Base-by-base conservation (phyloP, 495 filamentous ascomycete species). In the Penicillium steckii region DNA sequence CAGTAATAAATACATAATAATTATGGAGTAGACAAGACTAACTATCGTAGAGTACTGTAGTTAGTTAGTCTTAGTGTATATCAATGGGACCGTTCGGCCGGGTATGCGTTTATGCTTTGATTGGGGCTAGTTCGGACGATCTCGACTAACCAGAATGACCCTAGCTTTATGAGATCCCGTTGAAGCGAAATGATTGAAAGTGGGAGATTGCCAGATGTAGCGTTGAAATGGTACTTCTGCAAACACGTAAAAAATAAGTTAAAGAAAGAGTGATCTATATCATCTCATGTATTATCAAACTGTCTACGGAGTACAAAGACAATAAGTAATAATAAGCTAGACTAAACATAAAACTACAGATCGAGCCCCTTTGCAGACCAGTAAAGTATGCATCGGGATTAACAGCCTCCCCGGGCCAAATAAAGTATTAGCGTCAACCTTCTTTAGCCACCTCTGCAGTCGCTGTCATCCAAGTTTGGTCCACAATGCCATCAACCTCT, bases 371-470 rank as follows among this genome's bases (percentile, higher is more conserved):
- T n/a, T n/a, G n/a, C n/a, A n/a, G n/a, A n/a, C n/a, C n/a, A n/a
- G n/a, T n/a, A n/a, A n/a, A n/a, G n/a, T n/a, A n/a, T 13, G 6
- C 32, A 41, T 41, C 38, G 10, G 18, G 38, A 41, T 41, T 41
- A 19, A 41, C 38, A 41, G 19, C 38, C 33, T 19, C 10, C 15
- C 35, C 35, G 15, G 9, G 8, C 19, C 17, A 41, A 41, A 22
- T 41, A 41, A 41, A 41, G 38, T 41, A 41, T 41, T 41, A 41
- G 38, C 38, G 38, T 23, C 19, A 41, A 41, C 38, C 38, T 41
- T 41, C 38, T 41, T 38, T 12, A 23, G 38, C 37, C 37, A 40
- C 37, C 17, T 22, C 37, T 40, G 38, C 38, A 41, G 8, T 41
- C 27, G 27, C 27, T 12, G 27, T 29, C 5, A 12, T 29, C 27